Evolutionary conservation across 441 rosid species (phyloP).

Genomic region (Croton setiger): DNA sequence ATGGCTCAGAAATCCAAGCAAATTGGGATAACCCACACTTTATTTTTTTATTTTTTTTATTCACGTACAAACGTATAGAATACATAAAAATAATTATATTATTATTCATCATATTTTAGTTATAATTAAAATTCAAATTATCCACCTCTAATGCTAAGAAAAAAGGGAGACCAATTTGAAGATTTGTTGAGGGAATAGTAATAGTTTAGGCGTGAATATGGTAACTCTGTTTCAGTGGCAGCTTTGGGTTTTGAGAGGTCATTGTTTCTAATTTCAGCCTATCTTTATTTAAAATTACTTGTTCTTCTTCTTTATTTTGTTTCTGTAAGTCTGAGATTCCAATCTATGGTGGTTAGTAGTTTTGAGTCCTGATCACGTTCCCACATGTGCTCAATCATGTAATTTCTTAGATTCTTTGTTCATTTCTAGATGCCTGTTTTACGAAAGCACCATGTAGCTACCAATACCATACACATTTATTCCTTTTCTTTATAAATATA

Average conservation of each 20-base stretch:
- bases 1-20: slow-evolving; percentile 35
- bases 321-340: slow-evolving; percentile 28
- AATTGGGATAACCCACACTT: neutral
- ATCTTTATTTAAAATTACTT: neutral
- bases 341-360: slow-evolving; percentile 22
- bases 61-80: too few species aligned
- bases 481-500: neutral
- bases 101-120: too few species aligned
- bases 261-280: slow-evolving; percentile 7
- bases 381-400: slow-evolving; percentile 44
- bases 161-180: too few species aligned
- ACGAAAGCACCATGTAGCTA: neutral
- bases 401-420: slow-evolving; percentile 24
- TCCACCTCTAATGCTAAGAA: too few species aligned
- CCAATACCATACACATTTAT: too few species aligned
- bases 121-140: too few species aligned
- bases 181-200: slow-evolving; percentile 16
- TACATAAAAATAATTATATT: too few species aligned
- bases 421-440: slow-evolving; percentile 18
- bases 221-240: slow-evolving; percentile 43
- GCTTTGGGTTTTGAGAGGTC: slow-evolving; percentile 50
- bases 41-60: too few species aligned
- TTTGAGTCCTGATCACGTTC: slow-evolving; percentile 40
- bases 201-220: slow-evolving; percentile 36
- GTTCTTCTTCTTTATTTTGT: slow-evolving; percentile 8